These are phyloP conservation scores for Marasmius fiardii DNA, from an alignment of 1,284 basidiomycete genomes.

Conservation along the genomic window DNA sequence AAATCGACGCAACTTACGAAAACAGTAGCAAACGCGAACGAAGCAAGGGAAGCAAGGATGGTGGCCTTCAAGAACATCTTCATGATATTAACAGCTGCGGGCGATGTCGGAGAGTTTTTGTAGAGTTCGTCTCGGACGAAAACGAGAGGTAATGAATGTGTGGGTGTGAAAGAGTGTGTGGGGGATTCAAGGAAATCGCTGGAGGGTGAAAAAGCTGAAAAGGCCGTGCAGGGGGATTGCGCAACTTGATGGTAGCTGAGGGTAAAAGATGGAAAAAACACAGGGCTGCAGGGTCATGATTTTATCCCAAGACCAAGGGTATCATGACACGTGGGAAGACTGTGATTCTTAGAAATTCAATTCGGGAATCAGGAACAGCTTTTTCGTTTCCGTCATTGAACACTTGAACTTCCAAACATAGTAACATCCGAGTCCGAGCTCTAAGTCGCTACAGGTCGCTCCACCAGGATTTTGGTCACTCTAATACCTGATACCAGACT, in stretches of 20 bases:
- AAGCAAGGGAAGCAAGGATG: constrained; percentile 50
- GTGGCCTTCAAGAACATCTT: constrained; percentile 19
- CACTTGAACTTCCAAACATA: too few relatives aligned
- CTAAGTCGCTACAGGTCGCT: too few relatives aligned
- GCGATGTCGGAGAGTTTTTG: not conserved
- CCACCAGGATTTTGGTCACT: too few relatives aligned
- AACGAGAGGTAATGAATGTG: constrained; percentile 1
- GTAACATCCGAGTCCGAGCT: too few relatives aligned
- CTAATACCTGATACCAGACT: too few relatives aligned
- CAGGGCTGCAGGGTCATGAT: too few relatives aligned
- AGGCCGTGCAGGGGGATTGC: not conserved
- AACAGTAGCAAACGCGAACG: constrained; percentile 53
- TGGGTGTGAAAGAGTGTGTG: not conserved
- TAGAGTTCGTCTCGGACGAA: not conserved
- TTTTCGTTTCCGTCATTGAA: too few relatives aligned
- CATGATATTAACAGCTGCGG: not conserved
- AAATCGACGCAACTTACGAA: constrained; percentile 42
- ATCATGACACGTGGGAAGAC: not conserved
- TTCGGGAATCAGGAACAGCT: too few relatives aligned
- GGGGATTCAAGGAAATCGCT: not conserved
- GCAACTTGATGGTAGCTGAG: not conserved
- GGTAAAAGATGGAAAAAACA: not conserved
- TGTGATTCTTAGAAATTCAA: too few relatives aligned
- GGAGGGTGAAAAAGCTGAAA: not conserved
- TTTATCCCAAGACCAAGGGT: not conserved